Percentiles rank a stretch among this genome's conserved stretches.
phyloP scores from a whole-genome alignment of 2,329 filamentous ascomycete genomes.

The Fusarium sp. region DNA sequence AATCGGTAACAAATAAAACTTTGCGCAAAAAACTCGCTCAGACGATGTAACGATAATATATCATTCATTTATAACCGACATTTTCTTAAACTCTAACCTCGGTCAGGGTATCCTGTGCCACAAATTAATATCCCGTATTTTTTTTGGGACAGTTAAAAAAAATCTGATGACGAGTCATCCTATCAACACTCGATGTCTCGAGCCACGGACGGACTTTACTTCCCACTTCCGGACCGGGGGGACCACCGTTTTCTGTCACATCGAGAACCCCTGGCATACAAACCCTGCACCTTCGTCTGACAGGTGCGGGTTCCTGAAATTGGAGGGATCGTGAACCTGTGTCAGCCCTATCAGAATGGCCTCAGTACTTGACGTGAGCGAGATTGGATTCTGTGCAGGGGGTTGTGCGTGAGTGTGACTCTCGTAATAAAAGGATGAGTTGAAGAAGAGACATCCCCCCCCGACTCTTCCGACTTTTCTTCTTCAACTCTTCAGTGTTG shows the following conservation, averaged over 20 bases:
- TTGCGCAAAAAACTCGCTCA: background rate
- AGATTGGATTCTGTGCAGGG: constrained; percentile 30
- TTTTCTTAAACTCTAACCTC: background rate
- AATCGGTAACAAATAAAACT: background rate
- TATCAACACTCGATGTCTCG: constrained; percentile 30
- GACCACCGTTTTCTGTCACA: constrained; percentile 24
- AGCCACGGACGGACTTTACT: constrained; percentile 27
- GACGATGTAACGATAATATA: constrained; percentile 2
- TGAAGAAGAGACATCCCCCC: constrained; percentile 8
- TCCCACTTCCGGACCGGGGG: constrained; percentile 13
- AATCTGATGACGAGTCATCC: constrained; percentile 6
- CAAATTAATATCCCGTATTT: background rate
- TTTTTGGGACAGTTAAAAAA: background rate
- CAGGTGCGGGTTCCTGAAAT: constrained; percentile 33
- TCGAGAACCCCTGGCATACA: constrained; percentile 4
- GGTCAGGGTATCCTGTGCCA: background rate
- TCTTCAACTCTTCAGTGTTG: constrained; percentile 3
- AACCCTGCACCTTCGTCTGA: constrained; percentile 9
- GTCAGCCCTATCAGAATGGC: constrained; percentile 45
- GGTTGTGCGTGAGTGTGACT: background rate
- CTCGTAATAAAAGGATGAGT: background rate
- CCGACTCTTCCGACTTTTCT: background rate
- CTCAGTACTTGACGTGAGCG: constrained; percentile 31
- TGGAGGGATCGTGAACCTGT: constrained; percentile 40
- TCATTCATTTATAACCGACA: background rate